Evolutionary conservation across 148 eudicot genomes (phyloP), one percentile per base, ranked within the genome.

Genomic region (Vaccinium corymbosum): DNA sequence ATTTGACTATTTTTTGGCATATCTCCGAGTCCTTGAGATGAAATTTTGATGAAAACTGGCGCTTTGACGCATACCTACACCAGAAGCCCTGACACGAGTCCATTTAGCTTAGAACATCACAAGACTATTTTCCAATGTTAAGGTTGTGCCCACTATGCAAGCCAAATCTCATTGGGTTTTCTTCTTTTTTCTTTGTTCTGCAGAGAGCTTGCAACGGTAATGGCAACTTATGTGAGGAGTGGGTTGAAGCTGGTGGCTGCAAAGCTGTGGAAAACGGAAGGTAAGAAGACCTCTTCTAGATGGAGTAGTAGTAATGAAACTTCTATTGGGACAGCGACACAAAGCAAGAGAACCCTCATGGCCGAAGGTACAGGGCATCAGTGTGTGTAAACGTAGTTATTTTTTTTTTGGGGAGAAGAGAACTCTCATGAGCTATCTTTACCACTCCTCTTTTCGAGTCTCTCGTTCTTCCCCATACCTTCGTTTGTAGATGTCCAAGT

Each of bases 141-240:
- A 32, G 27, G 7, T 7, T 27, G 29, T 84, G 80, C 25, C 27
- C 9, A n/a, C 61, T 57, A 1, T 35, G 70, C 6, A 3, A 11
- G 29, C 6, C 1, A 22, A 35, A 51, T 78, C 48, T 46, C 49
- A 42, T 49, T 29, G 22, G 76, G 38, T 27, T 68, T 27, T 68
- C 38, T 27, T 68, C 17, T 13, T 27, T 59, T 12, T 27, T 20
- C 11, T 61, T 83, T 17, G 14, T 78, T 83, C 16, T 89, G 87
- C 94, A 96, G 99, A 87, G 99, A 94, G 89, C 91, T 96, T 83
- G 94, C 88, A 3, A 84, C 90, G 20, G 83, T 91, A 20, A 77
- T 92, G 84, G 86, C 87, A n/a, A 91, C 90, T 80, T 92, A 88
- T 83, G 76, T 91, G 82, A 91, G 86, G 89, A 87, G 90, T 51